Base-by-base conservation (phyloP, 2,329 filamentous ascomycete species). In the Sordariomycetes sp. region DNA sequence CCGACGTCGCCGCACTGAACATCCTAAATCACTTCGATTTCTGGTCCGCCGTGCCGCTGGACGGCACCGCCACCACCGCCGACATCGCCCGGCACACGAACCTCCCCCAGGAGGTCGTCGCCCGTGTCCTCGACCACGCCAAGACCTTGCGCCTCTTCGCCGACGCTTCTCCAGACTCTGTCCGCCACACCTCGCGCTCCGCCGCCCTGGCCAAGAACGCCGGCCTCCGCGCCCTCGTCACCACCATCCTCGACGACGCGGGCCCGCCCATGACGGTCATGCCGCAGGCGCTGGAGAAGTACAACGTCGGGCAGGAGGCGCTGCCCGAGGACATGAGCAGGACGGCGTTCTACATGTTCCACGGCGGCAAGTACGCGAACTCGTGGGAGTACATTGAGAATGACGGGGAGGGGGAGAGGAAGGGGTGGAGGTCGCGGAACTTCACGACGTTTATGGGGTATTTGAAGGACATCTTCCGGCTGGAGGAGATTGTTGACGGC, bases 81-180 rank as follows among this genome's bases (percentile, higher is more conserved):
- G 71, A 74, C 12, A 73, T 78, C 20, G 55, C 55, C 20, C 34
- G 32, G 46, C 55, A 75, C 61, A 77, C 76, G 0, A 63, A 71
- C 0, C 65, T 81, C 24, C 76, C 79, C 62, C 68, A 75, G 32
- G 71, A 76, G 61, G 80, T 81, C 63, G 70, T 82, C 20, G 72
- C 75, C 14, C 76, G 79, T 53, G 68, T 79, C 7, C 67, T 82
- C 32, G 78, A 81, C 8, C 76, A 83, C 65, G 79, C 77, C 46
- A 83, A 84, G 74, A 83, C 80, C 14, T 79, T 77, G 62, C 70
- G 72, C 12, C 73, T 85, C 59, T 83, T 86, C 67, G 65, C 69
- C 51, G 81, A 85, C 62, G 74, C 77, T 1, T 61, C 74, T 2
- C 75, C 85, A 60, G 76, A 75, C 10, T 16, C 48, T n/a, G 22